A percentile compares a stretch with the other conserved stretches of the same genome.
Evolutionary conservation across 2,329 filamentous ascomycete species (phyloP).

Genomic region (Sporothrix phasma): DNA sequence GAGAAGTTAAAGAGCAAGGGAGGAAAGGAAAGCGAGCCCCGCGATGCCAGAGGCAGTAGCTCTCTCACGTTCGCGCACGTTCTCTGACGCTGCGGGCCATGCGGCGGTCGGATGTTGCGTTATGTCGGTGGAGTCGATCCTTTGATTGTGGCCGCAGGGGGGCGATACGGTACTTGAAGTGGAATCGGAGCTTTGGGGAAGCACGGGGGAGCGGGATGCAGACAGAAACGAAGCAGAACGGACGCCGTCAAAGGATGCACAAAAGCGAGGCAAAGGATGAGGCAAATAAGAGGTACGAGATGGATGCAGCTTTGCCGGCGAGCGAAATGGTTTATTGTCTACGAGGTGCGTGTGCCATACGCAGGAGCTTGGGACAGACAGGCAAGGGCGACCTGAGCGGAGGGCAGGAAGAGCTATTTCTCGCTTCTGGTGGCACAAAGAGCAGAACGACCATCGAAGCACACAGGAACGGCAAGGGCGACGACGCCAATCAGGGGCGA

Average conservation of each 20-base stretch:
- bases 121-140: conserved; percentile 1
- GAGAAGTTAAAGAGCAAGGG: neutral
- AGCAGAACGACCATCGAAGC: neutral
- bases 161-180: neutral
- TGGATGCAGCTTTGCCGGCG: neutral
- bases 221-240: neutral
- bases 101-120: conserved; percentile 2
- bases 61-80: neutral
- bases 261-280: neutral
- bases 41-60: neutral
- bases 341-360: neutral
- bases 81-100: neutral
- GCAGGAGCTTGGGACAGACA: neutral
- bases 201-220: neutral
- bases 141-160: neutral
- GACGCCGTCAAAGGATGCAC: neutral
- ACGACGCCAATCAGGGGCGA: neutral
- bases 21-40: neutral
- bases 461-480: conserved; percentile 2
- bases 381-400: neutral
- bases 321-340: neutral
- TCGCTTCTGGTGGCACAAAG: neutral
- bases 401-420: neutral
- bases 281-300: neutral
- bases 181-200: neutral